Percentiles rank a stretch among this genome's conserved stretches.
Evolutionary conservation across 2,329 filamentous ascomycete genomes (phyloP).

Genomic region (Cercospora beticola): DNA sequence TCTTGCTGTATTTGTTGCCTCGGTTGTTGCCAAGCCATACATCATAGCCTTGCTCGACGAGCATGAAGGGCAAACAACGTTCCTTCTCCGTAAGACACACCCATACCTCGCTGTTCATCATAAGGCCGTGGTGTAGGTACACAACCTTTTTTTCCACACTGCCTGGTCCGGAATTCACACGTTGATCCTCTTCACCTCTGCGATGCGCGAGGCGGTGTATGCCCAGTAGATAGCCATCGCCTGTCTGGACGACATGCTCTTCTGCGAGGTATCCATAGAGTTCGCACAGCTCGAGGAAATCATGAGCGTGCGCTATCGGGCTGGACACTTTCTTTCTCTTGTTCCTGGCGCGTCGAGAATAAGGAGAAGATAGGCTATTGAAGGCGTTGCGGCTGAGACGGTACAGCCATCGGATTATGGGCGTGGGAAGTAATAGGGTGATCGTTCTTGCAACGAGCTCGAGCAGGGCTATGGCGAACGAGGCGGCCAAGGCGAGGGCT

Average conservation of each 20-base stretch:
- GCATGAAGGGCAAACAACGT: slow-evolving; percentile 80
- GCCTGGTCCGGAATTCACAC: slow-evolving; percentile 69
- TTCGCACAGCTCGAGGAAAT: slow-evolving; percentile 92
- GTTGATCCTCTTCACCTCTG: slow-evolving; percentile 74
- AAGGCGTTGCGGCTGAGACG: slow-evolving; percentile 78
- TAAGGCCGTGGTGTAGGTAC: slow-evolving; percentile 90
- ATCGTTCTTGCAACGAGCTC: slow-evolving; percentile 82
- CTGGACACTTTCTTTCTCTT: slow-evolving; percentile 57
- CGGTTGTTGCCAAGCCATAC: slow-evolving; percentile 98
- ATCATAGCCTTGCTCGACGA: slow-evolving; percentile 90
- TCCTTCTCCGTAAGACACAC: slow-evolving; percentile 85
- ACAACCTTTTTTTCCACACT: slow-evolving; percentile 79
- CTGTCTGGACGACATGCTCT: slow-evolving; percentile 93
- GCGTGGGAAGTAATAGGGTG: slow-evolving; percentile 80
- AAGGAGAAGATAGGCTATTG: slow-evolving; percentile 71
- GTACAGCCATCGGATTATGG: slow-evolving; percentile 81
- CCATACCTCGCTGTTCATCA: slow-evolving; percentile 99
- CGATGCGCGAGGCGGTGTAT: slow-evolving; percentile 83
- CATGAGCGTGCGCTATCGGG: slow-evolving; percentile 78
- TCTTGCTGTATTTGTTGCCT: slow-evolving; percentile 99
- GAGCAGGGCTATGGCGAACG: slow-evolving; percentile 76
- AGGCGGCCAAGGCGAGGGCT: slow-evolving; percentile 82
- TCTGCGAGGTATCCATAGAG: slow-evolving; percentile 91
- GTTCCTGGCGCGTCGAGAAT: slow-evolving; percentile 65
- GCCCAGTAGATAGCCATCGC: slow-evolving; percentile 88